These are phyloP conservation scores for Penicillium paradoxum DNA, from an alignment of 495 filamentous ascomycete genomes.

Conservation along the genomic window DNA sequence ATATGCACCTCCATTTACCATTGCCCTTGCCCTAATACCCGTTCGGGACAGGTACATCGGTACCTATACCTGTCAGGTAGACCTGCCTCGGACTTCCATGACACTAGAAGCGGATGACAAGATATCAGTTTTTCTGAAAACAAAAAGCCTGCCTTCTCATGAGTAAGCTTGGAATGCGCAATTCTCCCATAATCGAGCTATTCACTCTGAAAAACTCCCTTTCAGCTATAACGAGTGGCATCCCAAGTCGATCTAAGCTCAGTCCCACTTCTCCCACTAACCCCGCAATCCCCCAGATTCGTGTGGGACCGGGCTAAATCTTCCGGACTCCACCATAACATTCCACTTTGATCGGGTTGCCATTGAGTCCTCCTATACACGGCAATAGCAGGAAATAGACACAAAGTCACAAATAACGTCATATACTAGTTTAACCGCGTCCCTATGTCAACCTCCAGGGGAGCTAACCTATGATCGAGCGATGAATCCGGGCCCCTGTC, in stretches of 20 bases:
- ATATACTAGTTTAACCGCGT: background rate
- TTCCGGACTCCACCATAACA: background rate
- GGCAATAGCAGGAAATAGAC: background rate
- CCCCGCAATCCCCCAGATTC: conserved; percentile 12
- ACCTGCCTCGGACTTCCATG: background rate
- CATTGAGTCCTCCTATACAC: background rate
- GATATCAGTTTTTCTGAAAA: background rate
- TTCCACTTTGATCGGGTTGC: background rate
- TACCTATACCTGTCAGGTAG: background rate
- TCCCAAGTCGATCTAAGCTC: background rate
- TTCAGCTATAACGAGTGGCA: too few species aligned
- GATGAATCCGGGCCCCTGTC: background rate
- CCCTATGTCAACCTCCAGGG: background rate
- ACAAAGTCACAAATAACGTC: background rate
- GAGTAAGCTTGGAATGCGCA: background rate
- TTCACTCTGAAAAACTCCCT: background rate
- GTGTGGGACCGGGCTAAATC: conserved; percentile 1
- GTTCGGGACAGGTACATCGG: background rate
- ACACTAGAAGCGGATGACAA: background rate
- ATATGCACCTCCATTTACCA: too few species aligned
- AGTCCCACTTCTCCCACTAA: conserved; percentile 1
- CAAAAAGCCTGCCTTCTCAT: background rate
- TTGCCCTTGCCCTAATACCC: background rate
- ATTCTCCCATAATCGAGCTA: background rate
- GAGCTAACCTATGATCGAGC: background rate